Percentiles rank a stretch among this genome's conserved stretches.
Conservation (phyloP, 768 basidiomycete species). For the Harrya chromipes region DNA sequence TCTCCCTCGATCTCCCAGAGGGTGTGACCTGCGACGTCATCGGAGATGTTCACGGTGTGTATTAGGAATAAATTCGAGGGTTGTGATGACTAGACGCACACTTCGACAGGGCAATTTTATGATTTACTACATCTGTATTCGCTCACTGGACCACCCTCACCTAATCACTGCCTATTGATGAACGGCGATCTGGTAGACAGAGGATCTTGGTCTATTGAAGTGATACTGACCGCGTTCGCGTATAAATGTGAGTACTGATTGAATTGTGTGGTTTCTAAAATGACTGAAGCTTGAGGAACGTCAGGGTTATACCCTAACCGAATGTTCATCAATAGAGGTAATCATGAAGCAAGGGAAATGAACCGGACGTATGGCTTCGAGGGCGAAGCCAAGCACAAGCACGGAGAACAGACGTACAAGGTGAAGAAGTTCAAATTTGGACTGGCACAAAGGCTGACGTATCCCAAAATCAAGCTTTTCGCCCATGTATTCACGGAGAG, state of each 20-base stretch:
- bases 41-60: conserved; percentile 89
- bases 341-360: conserved; percentile 98
- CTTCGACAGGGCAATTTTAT: conserved; percentile 80
- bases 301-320: conserved; percentile 86
- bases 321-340: conserved; percentile 94
- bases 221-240: conserved; percentile 89
- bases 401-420: conserved; percentile 94
- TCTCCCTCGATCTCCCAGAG: conserved; percentile 69
- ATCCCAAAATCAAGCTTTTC: conserved; percentile 58
- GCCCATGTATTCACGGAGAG: conserved; percentile 90
- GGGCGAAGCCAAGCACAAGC: conserved; percentile 95
- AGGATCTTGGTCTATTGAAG: conserved; percentile 93
- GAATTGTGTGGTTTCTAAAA: neutral
- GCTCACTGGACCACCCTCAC: conserved; percentile 80
- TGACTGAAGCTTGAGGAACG: conserved; percentile 7
- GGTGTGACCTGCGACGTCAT: conserved; percentile 89
- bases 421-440: conserved; percentile 32
- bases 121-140: conserved; percentile 86
- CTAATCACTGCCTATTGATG: conserved; percentile 85
- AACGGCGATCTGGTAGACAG: conserved; percentile 97
- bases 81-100: neutral
- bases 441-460: neutral
- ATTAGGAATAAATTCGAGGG: neutral
- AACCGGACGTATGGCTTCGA: conserved; percentile 93
- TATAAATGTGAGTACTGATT: conserved; percentile 73